A percentile compares a stretch with the other conserved stretches of the same genome.
Conservation (phyloP, 2,329 filamentous ascomycete species). For the Nemania diffusa region DNA sequence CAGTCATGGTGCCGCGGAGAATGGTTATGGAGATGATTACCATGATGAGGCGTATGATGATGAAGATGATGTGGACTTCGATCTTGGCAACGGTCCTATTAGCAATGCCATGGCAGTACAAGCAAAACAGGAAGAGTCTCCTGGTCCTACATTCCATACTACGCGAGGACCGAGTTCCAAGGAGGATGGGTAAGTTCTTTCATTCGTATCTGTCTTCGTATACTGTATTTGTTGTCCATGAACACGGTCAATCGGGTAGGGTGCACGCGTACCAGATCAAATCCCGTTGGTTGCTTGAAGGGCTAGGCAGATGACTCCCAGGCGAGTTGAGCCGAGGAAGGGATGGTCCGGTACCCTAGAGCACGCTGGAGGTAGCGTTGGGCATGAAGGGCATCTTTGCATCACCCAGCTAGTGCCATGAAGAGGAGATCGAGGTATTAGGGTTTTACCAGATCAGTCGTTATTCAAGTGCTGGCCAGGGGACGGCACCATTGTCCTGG, state of each 20-base stretch:
- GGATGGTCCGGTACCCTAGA: constrained; percentile 40
- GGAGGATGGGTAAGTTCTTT: constrained; percentile 85
- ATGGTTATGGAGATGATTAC: constrained; percentile 54
- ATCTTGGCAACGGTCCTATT: constrained; percentile 60
- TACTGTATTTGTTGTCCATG: constrained; percentile 29
- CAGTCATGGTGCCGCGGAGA: constrained; percentile 45
- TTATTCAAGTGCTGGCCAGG: constrained; percentile 44
- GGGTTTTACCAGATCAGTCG: constrained; percentile 42
- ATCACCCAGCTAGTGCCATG: constrained; percentile 41
- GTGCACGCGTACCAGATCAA: constrained; percentile 21
- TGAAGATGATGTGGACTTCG: constrained; percentile 69
- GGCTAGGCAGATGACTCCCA: constrained; percentile 31
- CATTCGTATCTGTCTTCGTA: constrained; percentile 36
- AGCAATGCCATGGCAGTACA: constrained; percentile 43
- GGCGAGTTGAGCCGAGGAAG: constrained; percentile 36
- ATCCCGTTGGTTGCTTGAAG: constrained; percentile 32
- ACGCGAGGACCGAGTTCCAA: constrained; percentile 76
- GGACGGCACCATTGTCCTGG: constrained; percentile 40
- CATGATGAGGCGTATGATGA: constrained; percentile 61
- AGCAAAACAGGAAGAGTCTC: constrained; percentile 49
- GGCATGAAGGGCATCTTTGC: constrained; percentile 42
- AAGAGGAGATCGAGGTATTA: constrained; percentile 40
- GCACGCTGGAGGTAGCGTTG: constrained; percentile 34
- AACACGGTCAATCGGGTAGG: constrained; percentile 10
- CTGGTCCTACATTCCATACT: constrained; percentile 47